Conservation (phyloP, 352 stramenopile species). For the Globisporangium echinulatum region DNA sequence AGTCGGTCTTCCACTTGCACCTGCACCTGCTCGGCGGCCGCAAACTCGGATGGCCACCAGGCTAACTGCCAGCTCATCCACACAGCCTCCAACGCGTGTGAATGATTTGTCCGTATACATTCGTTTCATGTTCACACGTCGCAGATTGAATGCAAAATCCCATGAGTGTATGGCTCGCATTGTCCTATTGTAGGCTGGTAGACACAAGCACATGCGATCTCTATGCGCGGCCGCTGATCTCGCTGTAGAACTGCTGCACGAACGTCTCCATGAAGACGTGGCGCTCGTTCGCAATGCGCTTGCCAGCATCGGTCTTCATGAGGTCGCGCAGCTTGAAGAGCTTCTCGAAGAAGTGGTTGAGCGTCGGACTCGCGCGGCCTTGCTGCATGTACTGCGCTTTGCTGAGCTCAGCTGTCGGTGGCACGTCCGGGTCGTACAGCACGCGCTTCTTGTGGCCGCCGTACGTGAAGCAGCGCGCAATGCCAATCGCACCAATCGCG, state of each 20-base stretch:
- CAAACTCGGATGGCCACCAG: slow-evolving; percentile 92
- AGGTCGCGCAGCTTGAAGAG: slow-evolving; percentile 80
- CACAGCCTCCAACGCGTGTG: not conserved
- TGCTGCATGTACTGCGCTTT: slow-evolving; percentile 81
- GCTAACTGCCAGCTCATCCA: slow-evolving; percentile 26
- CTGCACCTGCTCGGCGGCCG: slow-evolving; percentile 94
- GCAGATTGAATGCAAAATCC: too few relatives aligned
- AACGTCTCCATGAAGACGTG: slow-evolving; percentile 87
- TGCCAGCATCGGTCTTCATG: slow-evolving; percentile 83
- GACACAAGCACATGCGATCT: not conserved
- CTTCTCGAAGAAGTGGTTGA: slow-evolving; percentile 92
- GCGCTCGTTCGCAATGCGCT: slow-evolving; percentile 68
- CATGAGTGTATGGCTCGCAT: too few relatives aligned
- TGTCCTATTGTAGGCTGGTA: too few relatives aligned
- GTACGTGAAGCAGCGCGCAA: slow-evolving; percentile 87
- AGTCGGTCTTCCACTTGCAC: slow-evolving; percentile 89
- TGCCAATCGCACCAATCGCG: slow-evolving; percentile 87
- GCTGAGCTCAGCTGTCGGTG: slow-evolving; percentile 47
- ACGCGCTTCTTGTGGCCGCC: too few relatives aligned
- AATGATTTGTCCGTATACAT: not conserved
- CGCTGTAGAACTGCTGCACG: slow-evolving; percentile 71
- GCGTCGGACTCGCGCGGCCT: slow-evolving; percentile 54
- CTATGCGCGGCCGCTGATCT: slow-evolving; percentile 48
- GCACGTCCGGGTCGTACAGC: slow-evolving; percentile 39
- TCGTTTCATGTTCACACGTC: too few relatives aligned